Conservation (phyloP, 192 early-diverging fungal species). For the Entophlyctis luteolus region DNA sequence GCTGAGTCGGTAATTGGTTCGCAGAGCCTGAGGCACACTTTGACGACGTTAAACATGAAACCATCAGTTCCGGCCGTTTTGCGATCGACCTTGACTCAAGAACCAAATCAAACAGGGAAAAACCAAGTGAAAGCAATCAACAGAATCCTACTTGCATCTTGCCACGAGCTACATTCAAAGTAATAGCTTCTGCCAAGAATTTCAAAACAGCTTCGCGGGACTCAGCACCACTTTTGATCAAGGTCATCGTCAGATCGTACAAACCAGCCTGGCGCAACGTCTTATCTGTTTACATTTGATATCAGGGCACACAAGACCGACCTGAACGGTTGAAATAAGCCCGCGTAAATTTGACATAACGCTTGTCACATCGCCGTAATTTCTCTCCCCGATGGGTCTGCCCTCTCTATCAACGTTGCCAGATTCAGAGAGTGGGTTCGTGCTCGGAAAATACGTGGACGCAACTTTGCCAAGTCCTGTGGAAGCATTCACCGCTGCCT, state of each 20-base stretch:
- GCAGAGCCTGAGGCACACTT: conserved; percentile 61
- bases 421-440: conserved; percentile 32
- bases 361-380: conserved; percentile 46
- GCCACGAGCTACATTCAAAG: conserved; percentile 66
- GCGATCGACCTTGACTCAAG: conserved; percentile 51
- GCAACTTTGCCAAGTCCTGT: conserved; percentile 33
- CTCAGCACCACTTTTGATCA: conserved; percentile 65
- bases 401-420: conserved; percentile 27
- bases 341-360: conserved; percentile 33
- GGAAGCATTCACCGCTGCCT: too few species aligned
- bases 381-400: conserved; percentile 38
- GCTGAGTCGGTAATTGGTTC: conserved; percentile 83
- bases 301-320: conserved; percentile 12
- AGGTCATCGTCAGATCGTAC: conserved; percentile 39
- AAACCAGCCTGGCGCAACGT: conserved; percentile 26
- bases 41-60: conserved; percentile 74
- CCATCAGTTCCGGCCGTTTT: conserved; percentile 76
- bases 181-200: conserved; percentile 63
- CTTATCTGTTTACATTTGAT: background rate
- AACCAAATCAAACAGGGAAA: background rate
- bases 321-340: conserved; percentile 34
- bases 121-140: background rate
- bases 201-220: conserved; percentile 57
- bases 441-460: conserved; percentile 41
- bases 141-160: conserved; percentile 61